These are phyloP conservation scores for Moricandia moricandioides DNA, from an alignment of 345 rosid genomes.

Conservation along the genomic window DNA sequence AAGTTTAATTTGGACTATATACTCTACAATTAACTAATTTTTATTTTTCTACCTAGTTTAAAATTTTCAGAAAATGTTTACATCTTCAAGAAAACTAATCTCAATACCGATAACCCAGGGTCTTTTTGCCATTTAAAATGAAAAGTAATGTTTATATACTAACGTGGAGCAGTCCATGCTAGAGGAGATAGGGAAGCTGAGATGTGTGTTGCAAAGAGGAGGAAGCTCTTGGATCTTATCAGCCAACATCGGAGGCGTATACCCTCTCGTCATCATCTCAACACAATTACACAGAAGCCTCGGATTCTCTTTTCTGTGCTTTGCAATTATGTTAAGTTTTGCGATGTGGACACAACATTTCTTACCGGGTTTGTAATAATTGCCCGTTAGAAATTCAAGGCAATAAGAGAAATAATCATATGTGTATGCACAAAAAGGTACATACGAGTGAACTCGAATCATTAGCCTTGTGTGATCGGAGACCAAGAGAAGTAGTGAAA, in stretches of 20 bases:
- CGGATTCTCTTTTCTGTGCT: slow-evolving; percentile 34
- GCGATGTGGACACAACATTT: slow-evolving; percentile 43
- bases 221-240: slow-evolving; percentile 43
- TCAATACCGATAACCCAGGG: background rate
- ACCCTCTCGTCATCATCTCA: slow-evolving; percentile 41
- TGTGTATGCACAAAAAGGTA: slow-evolving; percentile 37
- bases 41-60: background rate
- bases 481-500: slow-evolving; percentile 25
- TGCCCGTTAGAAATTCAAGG: slow-evolving; percentile 43
- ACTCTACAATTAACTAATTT: background rate
- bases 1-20: background rate
- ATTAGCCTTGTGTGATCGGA: slow-evolving; percentile 16
- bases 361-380: slow-evolving; percentile 27
- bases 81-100: background rate
- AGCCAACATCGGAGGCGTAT: slow-evolving; percentile 36
- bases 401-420: slow-evolving; percentile 43
- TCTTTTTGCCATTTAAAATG: background rate
- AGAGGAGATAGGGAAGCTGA: slow-evolving; percentile 51
- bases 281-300: slow-evolving; percentile 43
- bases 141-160: background rate
- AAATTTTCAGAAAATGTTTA: background rate
- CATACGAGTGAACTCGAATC: slow-evolving; percentile 22
- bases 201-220: slow-evolving; percentile 38
- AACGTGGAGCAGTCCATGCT: slow-evolving; percentile 55
- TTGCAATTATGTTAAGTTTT: slow-evolving; percentile 42